These are phyloP conservation scores for Scheffersomyces coipomensis DNA, from an alignment of 805 yeast genomes.

Conservation along the genomic window DNA sequence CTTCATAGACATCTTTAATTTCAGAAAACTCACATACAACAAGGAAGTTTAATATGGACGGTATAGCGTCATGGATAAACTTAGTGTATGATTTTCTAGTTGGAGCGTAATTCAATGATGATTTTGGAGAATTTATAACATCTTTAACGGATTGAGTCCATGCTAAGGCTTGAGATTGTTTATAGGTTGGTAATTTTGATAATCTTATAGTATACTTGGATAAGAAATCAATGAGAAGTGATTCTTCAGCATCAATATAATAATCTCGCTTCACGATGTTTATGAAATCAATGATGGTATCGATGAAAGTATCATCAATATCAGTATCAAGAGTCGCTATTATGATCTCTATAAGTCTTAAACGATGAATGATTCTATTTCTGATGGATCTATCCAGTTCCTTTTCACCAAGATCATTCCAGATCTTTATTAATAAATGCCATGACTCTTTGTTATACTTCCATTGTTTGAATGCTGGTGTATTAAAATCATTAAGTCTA, in stretches of 20 bases:
- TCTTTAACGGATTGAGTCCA: conserved; percentile 26
- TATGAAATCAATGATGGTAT: conserved; percentile 15
- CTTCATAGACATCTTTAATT: not conserved
- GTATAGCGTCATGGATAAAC: conserved; percentile 24
- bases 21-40: not conserved
- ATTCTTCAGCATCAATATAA: conserved; percentile 34
- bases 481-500: conserved; percentile 53
- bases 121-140: conserved; percentile 21
- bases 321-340: conserved; percentile 6
- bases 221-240: conserved; percentile 23
- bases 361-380: conserved; percentile 34
- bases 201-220: not conserved
- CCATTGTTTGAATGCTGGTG: conserved; percentile 36
- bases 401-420: conserved; percentile 29
- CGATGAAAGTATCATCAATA: conserved; percentile 10
- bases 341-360: conserved; percentile 36
- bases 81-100: conserved; percentile 29
- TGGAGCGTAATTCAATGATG: conserved; percentile 18
- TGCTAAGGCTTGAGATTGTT: not conserved
- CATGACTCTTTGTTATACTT: conserved; percentile 46
- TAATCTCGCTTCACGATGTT: conserved; percentile 17
- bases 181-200: not conserved
- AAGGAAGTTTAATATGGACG: conserved; percentile 11
- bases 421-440: conserved; percentile 45
- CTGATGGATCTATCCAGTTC: conserved; percentile 24